Conservation (phyloP, 2,329 filamentous ascomycete species). For the Hypoxylon sp. region DNA sequence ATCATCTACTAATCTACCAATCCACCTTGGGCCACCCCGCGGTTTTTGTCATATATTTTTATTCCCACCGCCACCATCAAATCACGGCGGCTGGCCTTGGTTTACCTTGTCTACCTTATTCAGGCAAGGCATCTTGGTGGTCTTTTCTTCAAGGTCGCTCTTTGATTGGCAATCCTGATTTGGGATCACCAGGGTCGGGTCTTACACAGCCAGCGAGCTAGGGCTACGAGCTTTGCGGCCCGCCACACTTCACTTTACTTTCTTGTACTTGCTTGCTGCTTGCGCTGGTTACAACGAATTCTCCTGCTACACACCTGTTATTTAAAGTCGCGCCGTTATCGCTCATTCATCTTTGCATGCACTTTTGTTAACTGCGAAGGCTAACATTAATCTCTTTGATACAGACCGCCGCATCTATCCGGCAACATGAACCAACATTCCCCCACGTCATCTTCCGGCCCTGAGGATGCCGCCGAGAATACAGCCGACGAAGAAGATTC, state of each 20-base stretch:
- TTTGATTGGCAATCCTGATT: conserved; percentile 38
- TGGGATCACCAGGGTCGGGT: conserved; percentile 38
- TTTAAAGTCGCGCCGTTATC: conserved; percentile 13
- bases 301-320: conserved; percentile 10
- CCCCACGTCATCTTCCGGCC: conserved; percentile 78
- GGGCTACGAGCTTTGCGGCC: conserved; percentile 34
- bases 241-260: conserved; percentile 24
- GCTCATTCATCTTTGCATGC: conserved; percentile 16
- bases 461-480: conserved; percentile 86
- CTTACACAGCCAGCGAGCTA: conserved; percentile 21
- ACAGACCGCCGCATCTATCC: conserved; percentile 64
- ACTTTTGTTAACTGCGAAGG: conserved; percentile 24
- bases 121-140: conserved; percentile 18
- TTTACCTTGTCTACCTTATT: conserved; percentile 16
- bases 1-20: conserved; percentile 16
- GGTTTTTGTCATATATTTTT: conserved; percentile 13
- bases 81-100: conserved; percentile 12
- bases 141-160: conserved; percentile 17
- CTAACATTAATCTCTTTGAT: conserved; percentile 43
- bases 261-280: conserved; percentile 15
- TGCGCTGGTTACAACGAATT: conserved; percentile 33
- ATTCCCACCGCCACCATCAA: conserved; percentile 24
- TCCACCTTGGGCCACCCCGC: conserved; percentile 17
- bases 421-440: conserved; percentile 72
- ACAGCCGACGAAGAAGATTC: conserved; percentile 98